Base-by-base conservation (phyloP, 2,329 filamentous ascomycete species). In the Triangularia verruculosa region DNA sequence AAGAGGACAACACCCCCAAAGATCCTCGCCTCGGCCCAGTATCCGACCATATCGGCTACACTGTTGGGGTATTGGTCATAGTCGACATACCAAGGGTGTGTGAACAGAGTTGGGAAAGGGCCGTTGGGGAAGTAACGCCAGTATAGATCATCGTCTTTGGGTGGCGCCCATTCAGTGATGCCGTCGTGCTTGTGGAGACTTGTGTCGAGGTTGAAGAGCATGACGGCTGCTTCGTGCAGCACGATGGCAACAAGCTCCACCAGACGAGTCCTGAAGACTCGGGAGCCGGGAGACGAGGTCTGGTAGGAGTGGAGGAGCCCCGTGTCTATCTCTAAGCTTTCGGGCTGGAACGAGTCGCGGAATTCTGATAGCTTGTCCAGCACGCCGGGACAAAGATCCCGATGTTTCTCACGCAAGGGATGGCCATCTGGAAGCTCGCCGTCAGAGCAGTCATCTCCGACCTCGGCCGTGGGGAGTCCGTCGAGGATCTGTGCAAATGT, bases 21-120 rank as follows among this genome's bases (percentile, higher is more conserved):
- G 1, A 68, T 70, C 12, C 61, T 65, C n/a, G 65, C 59, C 47
- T 70, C 67, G 15, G 68, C 65, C 68, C 68, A 70, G 59, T 68
- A 70, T 0, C 67, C 69, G 4, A 65, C 65, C 11, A 68, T 53
- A 22, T 70, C 68, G 6, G 64, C 62, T 7, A 67, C 15, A 4
- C 67, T 61, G 39, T 68, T 61, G 1, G 68, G 68, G 22, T 70
- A 67, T 39, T 64, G 67, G 3, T 65, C 24, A 43, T 64, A 22
- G 15, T 57, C 64, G 11, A 57, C 5, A 34, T 63, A 66, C 28
- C 52, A 27, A 11, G 51, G 25, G 52, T 68, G 47, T 7, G 58
- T 59, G n/a, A 53, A 58, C 3, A 24, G 57, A 66, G 34, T 11
- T 59, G 58, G 20, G 30, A 51, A 8, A 13, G 34, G 17, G 27